Evolutionary conservation across 345 rosid species (phyloP), one percentile per base, ranked within the genome.

Genomic region (Acer campestre): DNA sequence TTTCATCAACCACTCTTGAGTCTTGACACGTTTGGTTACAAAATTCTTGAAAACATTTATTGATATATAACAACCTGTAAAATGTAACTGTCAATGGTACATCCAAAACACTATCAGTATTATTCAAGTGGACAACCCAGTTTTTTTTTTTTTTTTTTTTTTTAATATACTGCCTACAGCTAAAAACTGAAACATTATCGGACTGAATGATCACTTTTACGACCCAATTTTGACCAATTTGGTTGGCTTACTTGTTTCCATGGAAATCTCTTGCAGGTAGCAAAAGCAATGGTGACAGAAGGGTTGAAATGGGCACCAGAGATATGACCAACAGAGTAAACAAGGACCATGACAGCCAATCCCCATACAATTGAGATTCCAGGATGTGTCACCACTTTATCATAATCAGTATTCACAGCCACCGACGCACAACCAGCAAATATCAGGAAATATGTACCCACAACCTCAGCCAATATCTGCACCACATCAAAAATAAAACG

Each of bases 251-350:
- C 98, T 90, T 90, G 97, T 85, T 86, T 93, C 78, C 89, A 79
- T 10, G 99, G 97, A 77, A 95, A 95, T 68, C 97, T 86, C 55
- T 85, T 87, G 87, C 90, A 88, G 67, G 91, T 79, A 17, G 99
- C 99, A 55, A 91, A 92, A 76, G 99, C 99, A 35, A 93, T 82
- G 70, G 99, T 95, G 82, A 95, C 98, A 6, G 99, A 92, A 6
- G 98, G 99, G 74, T 95, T 95, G 66, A 95, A 92, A 89, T 95
- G 98, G 72, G 97, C 99, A 49, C 99, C 99, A 20, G 99, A 93
- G 88, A 95, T 92, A 75, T 95, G 99, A 22, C 99, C 98, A 2
- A 93, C 84, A 27, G 99, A 83, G 86, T 93, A 95, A 76, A 91
- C 89, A 31, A 93, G 77, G 7, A 91, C 98, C 97, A 90, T 90